Evolutionary conservation across 2,329 filamentous ascomycete genomes (phyloP).

Genomic region (Cryphonectria parasitica): DNA sequence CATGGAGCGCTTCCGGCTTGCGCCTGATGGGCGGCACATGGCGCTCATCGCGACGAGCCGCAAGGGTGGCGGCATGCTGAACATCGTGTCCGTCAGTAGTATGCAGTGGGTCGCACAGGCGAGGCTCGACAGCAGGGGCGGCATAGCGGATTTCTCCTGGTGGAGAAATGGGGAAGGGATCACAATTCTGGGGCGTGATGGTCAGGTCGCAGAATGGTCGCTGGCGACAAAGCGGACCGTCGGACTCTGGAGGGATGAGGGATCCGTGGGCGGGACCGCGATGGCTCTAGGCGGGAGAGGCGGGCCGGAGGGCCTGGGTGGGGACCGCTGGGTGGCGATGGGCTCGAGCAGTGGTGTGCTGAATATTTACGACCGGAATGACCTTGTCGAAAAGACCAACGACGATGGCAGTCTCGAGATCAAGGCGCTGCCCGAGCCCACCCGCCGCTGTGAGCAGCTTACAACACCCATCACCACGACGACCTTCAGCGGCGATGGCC

Average conservation of each 20-base stretch:
- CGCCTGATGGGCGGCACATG: constrained; percentile 84
- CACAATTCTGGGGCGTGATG: constrained; percentile 81
- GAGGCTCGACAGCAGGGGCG: constrained; percentile 78
- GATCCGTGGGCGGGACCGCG: constrained; percentile 82
- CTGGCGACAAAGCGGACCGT: constrained; percentile 70
- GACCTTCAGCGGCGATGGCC: constrained; percentile 84
- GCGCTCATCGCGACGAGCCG: constrained; percentile 77
- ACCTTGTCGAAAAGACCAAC: constrained; percentile 54
- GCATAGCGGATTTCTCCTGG: constrained; percentile 91
- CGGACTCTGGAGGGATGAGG: constrained; percentile 87
- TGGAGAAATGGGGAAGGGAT: constrained; percentile 84
- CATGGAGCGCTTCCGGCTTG: constrained; percentile 90
- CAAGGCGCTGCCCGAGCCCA: constrained; percentile 71
- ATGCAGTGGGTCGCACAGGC: constrained; percentile 88
- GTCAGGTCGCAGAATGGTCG: constrained; percentile 89
- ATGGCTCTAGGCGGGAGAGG: constrained; percentile 75
- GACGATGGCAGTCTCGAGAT: constrained; percentile 49
- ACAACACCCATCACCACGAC: constrained; percentile 82
- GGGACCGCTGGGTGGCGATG: constrained; percentile 86
- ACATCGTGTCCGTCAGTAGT: constrained; percentile 77
- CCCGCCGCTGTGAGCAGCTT: constrained; percentile 78
- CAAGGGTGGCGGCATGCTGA: constrained; percentile 88
- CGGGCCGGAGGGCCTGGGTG: constrained; percentile 67
- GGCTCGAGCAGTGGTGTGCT: constrained; percentile 87
- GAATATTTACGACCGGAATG: constrained; percentile 86